Evolutionary conservation across 441 rosid genomes (phyloP).

Genomic region (Gossypium gossypioides): DNA sequence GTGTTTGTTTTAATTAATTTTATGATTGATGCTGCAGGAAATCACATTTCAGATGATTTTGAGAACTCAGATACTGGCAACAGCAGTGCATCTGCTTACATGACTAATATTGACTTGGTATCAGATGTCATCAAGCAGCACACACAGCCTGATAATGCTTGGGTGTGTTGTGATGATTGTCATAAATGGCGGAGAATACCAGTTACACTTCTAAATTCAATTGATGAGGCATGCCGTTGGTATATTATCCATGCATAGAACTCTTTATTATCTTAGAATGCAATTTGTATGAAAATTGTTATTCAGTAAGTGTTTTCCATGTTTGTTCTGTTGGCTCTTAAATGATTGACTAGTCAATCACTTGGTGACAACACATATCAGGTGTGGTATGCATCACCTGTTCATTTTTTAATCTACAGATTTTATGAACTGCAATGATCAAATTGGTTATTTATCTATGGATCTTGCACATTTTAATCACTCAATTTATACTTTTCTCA

Average conservation of each 20-base stretch:
- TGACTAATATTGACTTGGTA: constrained; percentile 29
- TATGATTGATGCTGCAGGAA: constrained; percentile 32
- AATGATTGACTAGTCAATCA: neutral
- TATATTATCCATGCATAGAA: constrained; percentile 25
- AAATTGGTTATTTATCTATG: neutral
- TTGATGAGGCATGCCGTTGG: constrained; percentile 76
- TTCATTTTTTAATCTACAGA: neutral
- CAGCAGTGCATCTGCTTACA: constrained; percentile 23
- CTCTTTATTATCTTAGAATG: constrained; percentile 7
- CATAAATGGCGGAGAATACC: constrained; percentile 90
- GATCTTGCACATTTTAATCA: neutral
- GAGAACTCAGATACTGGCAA: constrained; percentile 24
- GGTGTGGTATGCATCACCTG: neutral
- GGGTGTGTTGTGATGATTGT: constrained; percentile 93
- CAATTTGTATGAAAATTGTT: constrained; percentile 8
- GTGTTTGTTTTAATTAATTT: constrained; percentile 5
- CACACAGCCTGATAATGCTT: constrained; percentile 48
- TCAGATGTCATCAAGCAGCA: constrained; percentile 29
- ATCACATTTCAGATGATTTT: constrained; percentile 24
- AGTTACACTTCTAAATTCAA: constrained; percentile 50
- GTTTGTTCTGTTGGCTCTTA: neutral
- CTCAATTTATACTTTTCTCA: neutral
- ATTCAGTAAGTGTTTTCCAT: neutral
- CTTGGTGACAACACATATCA: neutral
- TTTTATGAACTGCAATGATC: neutral